Conservation (phyloP, 2,329 filamentous ascomycete species). For the Teratosphaeria epicoccoides region DNA sequence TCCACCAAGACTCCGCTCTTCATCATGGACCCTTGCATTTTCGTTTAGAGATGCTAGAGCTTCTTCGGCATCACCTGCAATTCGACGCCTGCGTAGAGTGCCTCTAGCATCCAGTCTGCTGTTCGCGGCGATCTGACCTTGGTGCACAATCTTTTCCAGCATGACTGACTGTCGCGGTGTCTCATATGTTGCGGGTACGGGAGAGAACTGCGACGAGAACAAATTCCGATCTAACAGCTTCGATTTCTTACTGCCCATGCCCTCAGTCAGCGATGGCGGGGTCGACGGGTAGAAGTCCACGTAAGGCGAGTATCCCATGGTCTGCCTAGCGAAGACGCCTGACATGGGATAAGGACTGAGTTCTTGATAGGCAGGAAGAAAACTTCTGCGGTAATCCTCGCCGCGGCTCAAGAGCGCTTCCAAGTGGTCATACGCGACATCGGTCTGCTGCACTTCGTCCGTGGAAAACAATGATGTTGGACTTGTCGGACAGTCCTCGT, state of each 20-base stretch:
- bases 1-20: slow-evolving; percentile 4
- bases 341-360: slow-evolving; percentile 16
- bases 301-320: not conserved
- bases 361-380: slow-evolving; percentile 19
- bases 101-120: not conserved
- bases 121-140: not conserved
- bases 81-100: not conserved
- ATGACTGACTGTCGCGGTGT: not conserved
- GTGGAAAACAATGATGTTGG: slow-evolving; percentile 9
- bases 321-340: slow-evolving; percentile 7
- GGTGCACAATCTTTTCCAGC: not conserved
- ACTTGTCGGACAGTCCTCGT: slow-evolving; percentile 7
- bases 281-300: not conserved
- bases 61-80: not conserved
- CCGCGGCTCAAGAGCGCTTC: not conserved
- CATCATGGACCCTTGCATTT: not conserved
- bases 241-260: not conserved
- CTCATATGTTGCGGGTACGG: not conserved
- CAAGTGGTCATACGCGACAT: not conserved
- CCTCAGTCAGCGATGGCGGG: not conserved
- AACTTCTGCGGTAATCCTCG: slow-evolving; percentile 18
- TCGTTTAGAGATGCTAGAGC: not conserved
- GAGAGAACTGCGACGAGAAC: not conserved
- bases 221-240: not conserved
- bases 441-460: not conserved